Conservation (phyloP, 305 asterid species). For the Stenogyne calaminthoides region DNA sequence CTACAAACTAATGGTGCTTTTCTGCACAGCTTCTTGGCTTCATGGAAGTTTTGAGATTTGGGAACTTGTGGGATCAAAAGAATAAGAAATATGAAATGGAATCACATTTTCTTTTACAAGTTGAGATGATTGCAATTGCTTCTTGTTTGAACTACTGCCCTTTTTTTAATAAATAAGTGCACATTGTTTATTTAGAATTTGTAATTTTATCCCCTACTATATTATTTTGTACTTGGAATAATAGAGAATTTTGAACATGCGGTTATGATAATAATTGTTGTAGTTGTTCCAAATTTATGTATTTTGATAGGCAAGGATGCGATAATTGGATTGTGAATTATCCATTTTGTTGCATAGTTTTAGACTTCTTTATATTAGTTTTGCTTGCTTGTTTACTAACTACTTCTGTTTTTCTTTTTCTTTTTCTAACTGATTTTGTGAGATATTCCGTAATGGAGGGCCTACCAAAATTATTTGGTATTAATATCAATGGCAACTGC, state of each 20-base stretch:
- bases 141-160: not conserved
- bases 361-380: too few species aligned
- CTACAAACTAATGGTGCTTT: constrained; percentile 32
- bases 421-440: too few species aligned
- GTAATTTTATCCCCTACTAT: not conserved
- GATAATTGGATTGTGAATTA: not conserved
- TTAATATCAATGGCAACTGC: too few species aligned
- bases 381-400: too few species aligned
- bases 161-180: not conserved
- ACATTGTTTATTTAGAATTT: not conserved
- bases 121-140: constrained; percentile 14
- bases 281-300: not conserved
- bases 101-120: constrained; percentile 20
- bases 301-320: not conserved
- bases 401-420: too few species aligned
- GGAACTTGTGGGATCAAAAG: constrained; percentile 27
- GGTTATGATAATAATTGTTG: too few species aligned
- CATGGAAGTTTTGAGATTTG: constrained; percentile 31
- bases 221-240: not conserved
- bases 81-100: constrained; percentile 31
- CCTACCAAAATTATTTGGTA: too few species aligned
- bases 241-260: too few species aligned
- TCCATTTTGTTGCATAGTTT: not conserved
- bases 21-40: constrained; percentile 23
- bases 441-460: too few species aligned